A percentile compares a stretch with the other conserved stretches of the same genome.
Evolutionary conservation across 1,284 basidiomycete species (phyloP).

Genomic region (Boletus smithii): DNA sequence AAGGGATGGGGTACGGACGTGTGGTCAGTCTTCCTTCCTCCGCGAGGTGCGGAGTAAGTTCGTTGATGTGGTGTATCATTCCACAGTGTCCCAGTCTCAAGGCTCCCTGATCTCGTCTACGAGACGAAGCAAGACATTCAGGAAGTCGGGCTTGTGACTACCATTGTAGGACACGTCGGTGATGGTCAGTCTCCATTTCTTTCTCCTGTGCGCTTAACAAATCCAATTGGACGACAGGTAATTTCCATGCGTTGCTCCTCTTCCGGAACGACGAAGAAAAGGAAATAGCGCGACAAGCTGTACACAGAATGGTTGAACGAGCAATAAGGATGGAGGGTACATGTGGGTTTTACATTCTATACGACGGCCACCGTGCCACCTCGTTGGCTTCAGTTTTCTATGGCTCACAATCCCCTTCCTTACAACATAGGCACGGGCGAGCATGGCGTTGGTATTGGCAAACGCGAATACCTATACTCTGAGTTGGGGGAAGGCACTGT

Average conservation of each 20-base stretch:
- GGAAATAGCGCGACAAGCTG: conserved; percentile 47
- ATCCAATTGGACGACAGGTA: conserved; percentile 36
- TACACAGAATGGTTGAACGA: conserved; percentile 66
- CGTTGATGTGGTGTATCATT: conserved; percentile 2
- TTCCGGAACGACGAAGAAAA: conserved; percentile 64
- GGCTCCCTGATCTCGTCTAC: conserved; percentile 70
- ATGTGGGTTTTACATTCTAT: conserved; percentile 41
- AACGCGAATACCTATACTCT: conserved; percentile 67
- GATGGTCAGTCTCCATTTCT: conserved; percentile 57
- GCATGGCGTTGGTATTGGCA: conserved; percentile 87
- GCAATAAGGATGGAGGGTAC: conserved; percentile 77
- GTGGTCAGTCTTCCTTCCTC: conserved; percentile 51
- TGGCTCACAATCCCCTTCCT: neutral
- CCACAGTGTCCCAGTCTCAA: conserved; percentile 74
- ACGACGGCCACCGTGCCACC: neutral
- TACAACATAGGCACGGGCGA: conserved; percentile 68
- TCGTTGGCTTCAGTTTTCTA: too few relatives aligned
- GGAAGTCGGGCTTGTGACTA: conserved; percentile 55
- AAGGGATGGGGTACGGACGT: conserved; percentile 83
- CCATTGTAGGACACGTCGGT: conserved; percentile 80
- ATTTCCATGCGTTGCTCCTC: conserved; percentile 56
- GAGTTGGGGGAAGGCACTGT: conserved; percentile 85
- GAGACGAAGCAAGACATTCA: conserved; percentile 75
- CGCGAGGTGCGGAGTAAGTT: neutral
- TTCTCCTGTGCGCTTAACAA: neutral